Conservation (phyloP, 2,329 filamentous ascomycete genomes). For the Gnomoniopsis sp. region DNA sequence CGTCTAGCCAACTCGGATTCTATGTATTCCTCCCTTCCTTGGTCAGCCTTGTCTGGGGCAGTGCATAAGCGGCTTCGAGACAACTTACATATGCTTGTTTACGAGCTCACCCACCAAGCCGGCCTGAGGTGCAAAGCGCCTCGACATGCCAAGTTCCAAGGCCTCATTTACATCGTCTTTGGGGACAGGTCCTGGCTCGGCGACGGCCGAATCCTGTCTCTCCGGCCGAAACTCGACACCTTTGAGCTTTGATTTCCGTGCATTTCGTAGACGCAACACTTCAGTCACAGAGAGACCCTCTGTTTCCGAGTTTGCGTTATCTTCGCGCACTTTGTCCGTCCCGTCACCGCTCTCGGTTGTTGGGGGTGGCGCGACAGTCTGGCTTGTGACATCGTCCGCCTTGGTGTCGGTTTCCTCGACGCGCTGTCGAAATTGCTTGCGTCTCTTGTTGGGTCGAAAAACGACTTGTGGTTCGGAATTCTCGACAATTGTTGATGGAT, state of each 20-base stretch:
- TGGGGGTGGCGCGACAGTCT: constrained; percentile 6
- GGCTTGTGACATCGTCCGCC: neutral
- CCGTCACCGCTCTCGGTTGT: constrained; percentile 10
- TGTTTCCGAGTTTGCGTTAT: constrained; percentile 22
- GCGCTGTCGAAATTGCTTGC: constrained; percentile 57
- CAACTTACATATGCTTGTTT: constrained; percentile 76
- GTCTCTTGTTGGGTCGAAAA: constrained; percentile 58
- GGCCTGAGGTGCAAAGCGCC: constrained; percentile 69
- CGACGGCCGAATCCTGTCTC: constrained; percentile 23
- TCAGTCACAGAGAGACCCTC: constrained; percentile 44
- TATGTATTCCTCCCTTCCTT: constrained; percentile 80
- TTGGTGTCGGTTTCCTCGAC: constrained; percentile 21
- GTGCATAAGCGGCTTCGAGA: neutral
- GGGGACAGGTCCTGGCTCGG: constrained; percentile 32
- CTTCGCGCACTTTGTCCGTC: constrained; percentile 21
- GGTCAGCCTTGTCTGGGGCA: constrained; percentile 53
- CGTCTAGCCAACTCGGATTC: constrained; percentile 72
- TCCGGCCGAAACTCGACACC: constrained; percentile 55
- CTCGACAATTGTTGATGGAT: constrained; percentile 16
- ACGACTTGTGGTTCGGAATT: constrained; percentile 34
- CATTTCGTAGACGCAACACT: constrained; percentile 50
- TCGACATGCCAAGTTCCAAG: constrained; percentile 32
- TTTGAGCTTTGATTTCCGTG: constrained; percentile 44
- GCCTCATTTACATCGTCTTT: constrained; percentile 28
- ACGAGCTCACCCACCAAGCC: constrained; percentile 62